phyloP scores from a whole-genome alignment of 331 rosid genomes.

The Stylosanthes scabra region DNA sequence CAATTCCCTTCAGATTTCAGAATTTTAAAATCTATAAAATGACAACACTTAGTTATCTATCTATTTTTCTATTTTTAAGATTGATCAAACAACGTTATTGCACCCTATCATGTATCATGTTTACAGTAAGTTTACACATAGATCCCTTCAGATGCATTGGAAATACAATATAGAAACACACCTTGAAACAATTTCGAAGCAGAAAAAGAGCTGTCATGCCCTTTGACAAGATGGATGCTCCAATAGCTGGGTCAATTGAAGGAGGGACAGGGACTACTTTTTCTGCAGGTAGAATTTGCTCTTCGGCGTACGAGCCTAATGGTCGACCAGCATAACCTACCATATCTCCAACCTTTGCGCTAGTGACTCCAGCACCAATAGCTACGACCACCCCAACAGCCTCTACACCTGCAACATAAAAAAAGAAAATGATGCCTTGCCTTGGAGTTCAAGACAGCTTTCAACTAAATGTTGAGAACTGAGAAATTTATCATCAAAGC shows the following conservation, averaged over 20 bases:
- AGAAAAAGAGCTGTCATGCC: conserved; percentile 78
- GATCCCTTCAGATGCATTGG: not conserved
- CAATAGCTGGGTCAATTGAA: conserved; percentile 64
- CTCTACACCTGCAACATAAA: conserved; percentile 62
- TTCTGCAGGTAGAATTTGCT: conserved; percentile 74
- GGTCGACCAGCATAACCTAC: conserved; percentile 71
- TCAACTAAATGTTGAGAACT: not conserved
- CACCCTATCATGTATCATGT: no score
- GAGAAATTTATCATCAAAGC: conserved; percentile 14
- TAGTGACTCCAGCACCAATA: conserved; percentile 78
- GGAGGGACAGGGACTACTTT: conserved; percentile 70
- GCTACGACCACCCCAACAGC: conserved; percentile 79
- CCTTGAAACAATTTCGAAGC: conserved; percentile 68
- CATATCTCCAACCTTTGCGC: conserved; percentile 68
- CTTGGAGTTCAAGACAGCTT: not conserved
- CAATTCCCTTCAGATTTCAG: no score
- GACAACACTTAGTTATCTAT: no score
- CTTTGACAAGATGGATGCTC: conserved; percentile 68
- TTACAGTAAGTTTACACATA: no score
- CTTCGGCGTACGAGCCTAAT: conserved; percentile 80
- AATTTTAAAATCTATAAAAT: no score
- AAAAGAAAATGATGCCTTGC: not conserved
- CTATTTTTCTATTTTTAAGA: no score
- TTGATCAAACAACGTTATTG: no score
- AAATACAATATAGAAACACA: conserved; percentile 24